Evolutionary conservation across 805 yeast species (phyloP).

Genomic region (Ogataea methanolica): DNA sequence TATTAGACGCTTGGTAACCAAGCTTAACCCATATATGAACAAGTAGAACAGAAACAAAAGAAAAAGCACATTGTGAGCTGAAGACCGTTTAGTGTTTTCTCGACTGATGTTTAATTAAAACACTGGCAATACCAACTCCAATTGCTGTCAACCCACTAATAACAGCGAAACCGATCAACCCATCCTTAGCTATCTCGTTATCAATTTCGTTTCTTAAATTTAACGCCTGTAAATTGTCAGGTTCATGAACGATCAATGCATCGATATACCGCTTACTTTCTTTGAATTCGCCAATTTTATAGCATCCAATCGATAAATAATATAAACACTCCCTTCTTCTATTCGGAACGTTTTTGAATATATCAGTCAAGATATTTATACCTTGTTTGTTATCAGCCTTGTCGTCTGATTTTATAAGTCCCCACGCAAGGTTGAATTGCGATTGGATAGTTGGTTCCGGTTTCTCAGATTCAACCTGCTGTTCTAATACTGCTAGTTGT

Average conservation of each 20-base stretch:
- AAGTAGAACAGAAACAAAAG: no score
- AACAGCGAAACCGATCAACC: conserved; percentile 82
- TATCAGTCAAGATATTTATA: conserved; percentile 62
- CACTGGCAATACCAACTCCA: conserved; percentile 51
- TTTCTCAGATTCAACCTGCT: conserved; percentile 76
- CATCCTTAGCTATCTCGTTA: conserved; percentile 80
- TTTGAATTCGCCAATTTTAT: conserved; percentile 79
- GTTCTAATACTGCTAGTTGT: conserved; percentile 69
- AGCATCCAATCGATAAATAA: conserved; percentile 83
- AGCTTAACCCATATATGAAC: neutral
- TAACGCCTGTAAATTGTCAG: conserved; percentile 74
- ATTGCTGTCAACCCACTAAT: conserved; percentile 83
- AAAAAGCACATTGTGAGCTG: no score
- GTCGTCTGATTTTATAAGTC: conserved; percentile 67
- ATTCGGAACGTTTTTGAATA: conserved; percentile 71
- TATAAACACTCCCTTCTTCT: conserved; percentile 88
- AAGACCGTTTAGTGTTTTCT: conserved; percentile 5
- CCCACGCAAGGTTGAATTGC: conserved; percentile 95
- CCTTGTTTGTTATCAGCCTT: conserved; percentile 72
- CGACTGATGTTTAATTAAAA: conserved; percentile 15
- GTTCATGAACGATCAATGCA: conserved; percentile 71
- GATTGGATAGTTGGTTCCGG: conserved; percentile 80
- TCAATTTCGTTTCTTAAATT: conserved; percentile 73
- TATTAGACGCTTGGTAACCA: no score
- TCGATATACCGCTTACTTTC: conserved; percentile 86